These are phyloP conservation scores for Eucalyptus sp. DNA, from an alignment of 345 rosid species.

Conservation along the genomic window DNA sequence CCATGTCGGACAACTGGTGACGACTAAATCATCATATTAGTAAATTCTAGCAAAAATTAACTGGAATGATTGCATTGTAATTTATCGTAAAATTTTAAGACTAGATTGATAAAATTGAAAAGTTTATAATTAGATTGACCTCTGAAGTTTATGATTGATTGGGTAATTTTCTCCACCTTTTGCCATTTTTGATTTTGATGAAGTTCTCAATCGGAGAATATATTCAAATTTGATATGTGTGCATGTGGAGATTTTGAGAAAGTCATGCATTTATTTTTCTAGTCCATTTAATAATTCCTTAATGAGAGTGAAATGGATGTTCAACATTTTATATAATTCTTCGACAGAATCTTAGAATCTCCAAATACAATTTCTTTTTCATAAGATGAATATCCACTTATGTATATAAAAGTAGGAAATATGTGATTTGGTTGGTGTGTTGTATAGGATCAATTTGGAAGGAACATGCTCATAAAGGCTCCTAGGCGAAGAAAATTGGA, in stretches of 20 bases:
- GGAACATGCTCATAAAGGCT: background rate
- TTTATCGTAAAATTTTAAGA: rapidly evolving
- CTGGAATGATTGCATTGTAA: rapidly evolving
- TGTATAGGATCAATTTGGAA: background rate
- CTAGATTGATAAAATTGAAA: background rate
- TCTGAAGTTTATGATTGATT: background rate
- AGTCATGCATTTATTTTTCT: background rate
- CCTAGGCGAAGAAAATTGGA: background rate
- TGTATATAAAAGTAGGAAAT: background rate
- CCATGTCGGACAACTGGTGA: rapidly evolving
- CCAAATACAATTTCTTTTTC: background rate
- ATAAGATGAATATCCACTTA: background rate
- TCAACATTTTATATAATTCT: background rate
- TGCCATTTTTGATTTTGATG: background rate
- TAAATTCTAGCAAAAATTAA: rapidly evolving
- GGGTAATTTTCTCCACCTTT: background rate
- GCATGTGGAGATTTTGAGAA: background rate
- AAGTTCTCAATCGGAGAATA: background rate
- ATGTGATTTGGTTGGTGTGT: background rate
- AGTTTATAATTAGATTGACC: rapidly evolving
- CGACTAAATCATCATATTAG: rapidly evolving
- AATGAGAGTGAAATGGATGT: background rate
- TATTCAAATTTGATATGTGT: background rate
- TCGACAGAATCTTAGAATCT: background rate
- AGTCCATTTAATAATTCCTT: background rate